phyloP scores from a whole-genome alignment of 768 basidiomycete species.

The Tulasnella sp. region DNA sequence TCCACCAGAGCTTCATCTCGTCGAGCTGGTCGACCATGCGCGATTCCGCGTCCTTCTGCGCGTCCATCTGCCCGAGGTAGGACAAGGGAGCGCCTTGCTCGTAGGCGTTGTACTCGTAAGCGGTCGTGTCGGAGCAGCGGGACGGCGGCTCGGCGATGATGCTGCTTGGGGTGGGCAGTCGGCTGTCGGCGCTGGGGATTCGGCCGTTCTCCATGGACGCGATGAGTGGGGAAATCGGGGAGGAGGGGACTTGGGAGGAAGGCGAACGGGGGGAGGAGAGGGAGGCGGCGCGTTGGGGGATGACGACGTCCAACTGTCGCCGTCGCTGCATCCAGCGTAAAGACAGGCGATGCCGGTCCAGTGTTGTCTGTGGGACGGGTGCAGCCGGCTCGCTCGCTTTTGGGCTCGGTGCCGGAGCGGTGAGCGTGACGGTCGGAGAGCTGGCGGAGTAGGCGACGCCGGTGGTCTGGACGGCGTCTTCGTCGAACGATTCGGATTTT shows the following conservation, averaged over 20 bases:
- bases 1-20: conserved; percentile 20
- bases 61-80: not conserved
- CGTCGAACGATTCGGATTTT: not conserved
- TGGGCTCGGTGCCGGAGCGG: not conserved
- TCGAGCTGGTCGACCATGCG: conserved; percentile 20
- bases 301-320: not conserved
- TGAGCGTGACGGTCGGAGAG: not conserved
- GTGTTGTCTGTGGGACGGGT: not conserved
- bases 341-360: not conserved
- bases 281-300: not conserved
- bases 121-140: not conserved
- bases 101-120: no score
- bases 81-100: no score
- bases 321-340: not conserved
- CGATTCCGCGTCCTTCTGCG: not conserved
- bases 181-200: not conserved
- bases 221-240: not conserved
- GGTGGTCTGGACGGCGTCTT: not conserved
- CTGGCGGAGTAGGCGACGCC: not conserved
- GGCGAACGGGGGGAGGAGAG: not conserved
- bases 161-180: not conserved
- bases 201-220: not conserved
- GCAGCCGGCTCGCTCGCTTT: not conserved
- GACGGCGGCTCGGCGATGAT: conserved; percentile 57
- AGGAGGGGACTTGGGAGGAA: not conserved